Evolutionary conservation across 768 basidiomycete genomes (phyloP).

Genomic region (Boletus subparvulus): DNA sequence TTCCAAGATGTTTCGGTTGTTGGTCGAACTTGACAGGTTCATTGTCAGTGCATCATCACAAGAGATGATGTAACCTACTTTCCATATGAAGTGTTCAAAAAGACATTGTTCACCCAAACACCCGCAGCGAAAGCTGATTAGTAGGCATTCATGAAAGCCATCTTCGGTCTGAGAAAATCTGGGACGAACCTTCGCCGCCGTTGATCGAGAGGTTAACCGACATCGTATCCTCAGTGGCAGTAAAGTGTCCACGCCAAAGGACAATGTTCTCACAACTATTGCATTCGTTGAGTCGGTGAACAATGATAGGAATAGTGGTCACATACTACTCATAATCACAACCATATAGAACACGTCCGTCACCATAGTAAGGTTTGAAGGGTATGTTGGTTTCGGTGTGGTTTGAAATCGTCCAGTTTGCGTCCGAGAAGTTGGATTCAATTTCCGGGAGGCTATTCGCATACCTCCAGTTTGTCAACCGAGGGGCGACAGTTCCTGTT

Average conservation of each 20-base stretch:
- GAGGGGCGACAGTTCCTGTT: slow-evolving; percentile 42
- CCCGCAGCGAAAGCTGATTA: slow-evolving; percentile 70
- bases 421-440: slow-evolving; percentile 54
- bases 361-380: slow-evolving; percentile 65
- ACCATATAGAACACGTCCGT: slow-evolving; percentile 77
- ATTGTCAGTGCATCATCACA: neutral
- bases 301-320: neutral
- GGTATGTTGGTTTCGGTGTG: slow-evolving; percentile 76
- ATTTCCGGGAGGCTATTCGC: slow-evolving; percentile 76
- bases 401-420: slow-evolving; percentile 62
- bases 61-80: slow-evolving; percentile 47
- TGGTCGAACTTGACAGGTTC: slow-evolving; percentile 48
- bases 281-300: neutral
- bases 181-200: slow-evolving; percentile 63
- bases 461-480: slow-evolving; percentile 69
- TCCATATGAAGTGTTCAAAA: slow-evolving; percentile 71
- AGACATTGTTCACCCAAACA: slow-evolving; percentile 74
- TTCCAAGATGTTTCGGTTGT: slow-evolving; percentile 56
- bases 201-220: slow-evolving; percentile 77
- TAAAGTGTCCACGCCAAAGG: slow-evolving; percentile 82
- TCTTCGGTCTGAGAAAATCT: neutral
- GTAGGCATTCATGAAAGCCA: neutral
- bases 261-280: slow-evolving; percentile 78
- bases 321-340: slow-evolving; percentile 85
- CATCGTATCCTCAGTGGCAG: slow-evolving; percentile 54